Base-by-base conservation (phyloP, 441 rosid species). In the Croton laevigatus region DNA sequence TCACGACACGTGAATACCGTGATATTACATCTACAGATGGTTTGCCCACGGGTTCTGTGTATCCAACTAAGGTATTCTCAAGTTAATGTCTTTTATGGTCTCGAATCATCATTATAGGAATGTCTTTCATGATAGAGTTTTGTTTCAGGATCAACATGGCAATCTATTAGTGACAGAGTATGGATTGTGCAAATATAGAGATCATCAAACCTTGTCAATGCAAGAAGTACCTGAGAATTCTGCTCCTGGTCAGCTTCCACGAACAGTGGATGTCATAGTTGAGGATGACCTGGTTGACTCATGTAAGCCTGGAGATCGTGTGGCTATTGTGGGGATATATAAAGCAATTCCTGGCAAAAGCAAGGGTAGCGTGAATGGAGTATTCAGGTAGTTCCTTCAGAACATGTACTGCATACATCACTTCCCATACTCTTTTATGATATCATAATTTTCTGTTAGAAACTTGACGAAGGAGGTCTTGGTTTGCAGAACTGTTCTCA, bases 231-330 rank as follows among this genome's bases (percentile, higher is more conserved):
- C 99, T 14, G 99, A 95, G 79, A 95, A 92, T 72, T 85, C 99
- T 83, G 98, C 99, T 79, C 99, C 99, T 73, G 99, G 99, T 77
- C 99, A 95, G 84, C 96, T 95, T 78, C 99, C 99, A 64, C 86
- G 99, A 57, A 91, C 96, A 0, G 97, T 95, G 64, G 99, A 95
- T 86, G 83, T 88, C 72, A 89, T 95, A 65, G 92, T 89, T 70
- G 98, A 95, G 87, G 99, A 95, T 75, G 98, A 95, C 79, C 76
- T 95, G 76, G 98, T 95, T 78, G 99, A 95, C 76, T 86, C 90
- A 55, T 95, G 99, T 79, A 95, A 95, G 80, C 99, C 98, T 68
- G 99, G 99, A 78, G 99, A 95, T 78, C 90, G 99, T 58, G 99
- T 95, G 72, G 88, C 97, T 59, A 81, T 93, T 72, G 92, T 89